Evolutionary conservation across 768 basidiomycete genomes (phyloP).

Genomic region (Hydnum rufescens): DNA sequence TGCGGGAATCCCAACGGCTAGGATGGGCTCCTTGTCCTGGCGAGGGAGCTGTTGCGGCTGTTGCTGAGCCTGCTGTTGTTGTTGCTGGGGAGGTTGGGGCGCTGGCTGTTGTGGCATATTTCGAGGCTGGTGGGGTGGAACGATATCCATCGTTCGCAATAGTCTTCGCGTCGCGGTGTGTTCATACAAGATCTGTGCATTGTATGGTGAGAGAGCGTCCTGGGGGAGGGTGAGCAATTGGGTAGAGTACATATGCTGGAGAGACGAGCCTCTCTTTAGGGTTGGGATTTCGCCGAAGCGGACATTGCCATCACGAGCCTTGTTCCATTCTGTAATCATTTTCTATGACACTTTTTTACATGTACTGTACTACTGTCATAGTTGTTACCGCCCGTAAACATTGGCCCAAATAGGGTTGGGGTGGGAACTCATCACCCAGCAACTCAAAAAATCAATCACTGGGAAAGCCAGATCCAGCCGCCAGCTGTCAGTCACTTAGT

Average conservation of each 20-base stretch:
- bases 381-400: too few relatives aligned
- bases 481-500: too few relatives aligned
- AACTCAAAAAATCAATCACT: too few relatives aligned
- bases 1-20: constrained; percentile 54
- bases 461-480: too few relatives aligned
- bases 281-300: too few relatives aligned
- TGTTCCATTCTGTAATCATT: too few relatives aligned
- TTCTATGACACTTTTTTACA: too few relatives aligned
- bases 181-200: neutral
- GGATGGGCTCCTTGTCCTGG: constrained; percentile 35
- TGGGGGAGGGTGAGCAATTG: neutral
- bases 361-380: too few relatives aligned
- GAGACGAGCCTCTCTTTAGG: too few relatives aligned
- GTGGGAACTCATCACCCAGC: too few relatives aligned
- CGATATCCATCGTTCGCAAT: neutral
- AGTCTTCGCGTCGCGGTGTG: neutral
- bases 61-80: constrained; percentile 2
- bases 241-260: neutral
- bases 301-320: too few relatives aligned
- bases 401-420: too few relatives aligned
- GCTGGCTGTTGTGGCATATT: constrained; percentile 3
- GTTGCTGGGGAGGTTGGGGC: constrained; percentile 1
- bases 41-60: neutral
- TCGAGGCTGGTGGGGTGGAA: neutral
- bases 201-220: neutral